These are phyloP conservation scores for Clavaria fumosa DNA, from an alignment of 768 basidiomycete species.

Conservation along the genomic window DNA sequence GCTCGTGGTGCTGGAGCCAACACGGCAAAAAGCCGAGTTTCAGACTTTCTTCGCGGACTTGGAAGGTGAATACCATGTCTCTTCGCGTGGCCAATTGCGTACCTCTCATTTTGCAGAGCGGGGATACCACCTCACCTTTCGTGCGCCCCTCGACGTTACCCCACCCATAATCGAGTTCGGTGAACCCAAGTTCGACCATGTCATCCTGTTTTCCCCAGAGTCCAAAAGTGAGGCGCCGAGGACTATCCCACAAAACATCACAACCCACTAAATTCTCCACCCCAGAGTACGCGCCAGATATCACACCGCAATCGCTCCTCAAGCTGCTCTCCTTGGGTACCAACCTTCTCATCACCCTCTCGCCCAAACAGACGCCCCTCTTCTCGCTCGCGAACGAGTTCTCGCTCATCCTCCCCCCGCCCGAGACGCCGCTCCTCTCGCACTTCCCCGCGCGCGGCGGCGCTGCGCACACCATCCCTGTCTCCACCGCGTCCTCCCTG, in stretches of 20 bases:
- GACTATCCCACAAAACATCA: not conserved
- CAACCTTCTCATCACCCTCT: slow-evolving; percentile 76
- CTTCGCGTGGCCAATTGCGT: not conserved
- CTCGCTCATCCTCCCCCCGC: slow-evolving; percentile 75
- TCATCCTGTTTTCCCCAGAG: slow-evolving; percentile 76
- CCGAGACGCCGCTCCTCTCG: slow-evolving; percentile 69
- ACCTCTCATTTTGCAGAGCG: slow-evolving; percentile 29
- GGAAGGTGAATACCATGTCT: slow-evolving; percentile 32
- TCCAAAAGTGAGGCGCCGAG: slow-evolving; percentile 56
- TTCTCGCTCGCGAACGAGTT: slow-evolving; percentile 81
- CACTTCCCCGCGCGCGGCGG: slow-evolving; percentile 68
- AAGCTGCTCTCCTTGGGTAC: slow-evolving; percentile 50
- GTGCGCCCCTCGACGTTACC: slow-evolving; percentile 58
- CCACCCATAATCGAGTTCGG: slow-evolving; percentile 57
- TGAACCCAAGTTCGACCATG: slow-evolving; percentile 64
- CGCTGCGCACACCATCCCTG: slow-evolving; percentile 49
- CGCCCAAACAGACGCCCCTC: slow-evolving; percentile 58
- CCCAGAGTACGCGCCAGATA: slow-evolving; percentile 54
- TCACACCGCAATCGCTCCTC: slow-evolving; percentile 71
- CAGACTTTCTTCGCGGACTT: slow-evolving; percentile 72
- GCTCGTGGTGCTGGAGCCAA: slow-evolving; percentile 70
- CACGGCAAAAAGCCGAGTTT: slow-evolving; percentile 47
- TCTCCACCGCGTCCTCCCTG: slow-evolving; percentile 29
- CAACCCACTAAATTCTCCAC: slow-evolving; percentile 5
- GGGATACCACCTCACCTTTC: slow-evolving; percentile 81